Evolutionary conservation across 1,284 basidiomycete genomes (phyloP).

Genomic region (Trametes versicolor): DNA sequence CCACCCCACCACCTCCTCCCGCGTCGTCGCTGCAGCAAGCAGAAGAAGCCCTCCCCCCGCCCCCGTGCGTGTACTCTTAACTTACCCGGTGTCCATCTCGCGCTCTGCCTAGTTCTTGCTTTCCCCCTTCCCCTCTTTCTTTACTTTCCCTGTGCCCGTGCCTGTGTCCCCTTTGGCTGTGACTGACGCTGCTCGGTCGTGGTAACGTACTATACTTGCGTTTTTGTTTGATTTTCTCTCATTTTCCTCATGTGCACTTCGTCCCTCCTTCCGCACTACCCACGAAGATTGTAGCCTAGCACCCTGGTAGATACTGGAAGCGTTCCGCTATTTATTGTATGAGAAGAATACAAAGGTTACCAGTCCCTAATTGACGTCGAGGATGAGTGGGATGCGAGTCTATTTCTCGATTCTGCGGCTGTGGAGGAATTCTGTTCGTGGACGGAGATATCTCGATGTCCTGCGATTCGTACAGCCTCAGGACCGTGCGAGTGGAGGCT

Average conservation of each 20-base stretch:
- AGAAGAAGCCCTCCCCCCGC: slow-evolving; percentile 12
- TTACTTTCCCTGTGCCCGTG: neutral
- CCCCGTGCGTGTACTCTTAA: slow-evolving; percentile 23
- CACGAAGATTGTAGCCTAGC: slow-evolving; percentile 40
- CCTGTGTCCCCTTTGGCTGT: slow-evolving; percentile 4
- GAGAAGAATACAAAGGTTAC: slow-evolving; percentile 27
- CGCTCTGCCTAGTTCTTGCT: slow-evolving; percentile 14
- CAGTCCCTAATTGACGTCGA: neutral
- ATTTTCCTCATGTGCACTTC: slow-evolving; percentile 2
- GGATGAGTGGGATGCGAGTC: neutral
- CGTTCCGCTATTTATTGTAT: slow-evolving; percentile 39
- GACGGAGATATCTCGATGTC: no score
- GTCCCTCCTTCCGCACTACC: slow-evolving; percentile 6
- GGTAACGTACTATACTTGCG: neutral
- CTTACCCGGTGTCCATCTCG: slow-evolving; percentile 19
- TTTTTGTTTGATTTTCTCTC: neutral
- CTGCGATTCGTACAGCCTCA: no score
- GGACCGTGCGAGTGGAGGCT: no score
- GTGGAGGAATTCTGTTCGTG: neutral
- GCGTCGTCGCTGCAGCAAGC: slow-evolving; percentile 24
- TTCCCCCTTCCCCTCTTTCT: neutral
- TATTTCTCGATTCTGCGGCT: no score
- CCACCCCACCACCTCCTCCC: neutral
- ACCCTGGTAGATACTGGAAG: slow-evolving; percentile 41
- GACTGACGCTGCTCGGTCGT: slow-evolving; percentile 7